Evolutionary conservation across 306 rosid genomes (phyloP).

Genomic region (Crotalaria pallida): DNA sequence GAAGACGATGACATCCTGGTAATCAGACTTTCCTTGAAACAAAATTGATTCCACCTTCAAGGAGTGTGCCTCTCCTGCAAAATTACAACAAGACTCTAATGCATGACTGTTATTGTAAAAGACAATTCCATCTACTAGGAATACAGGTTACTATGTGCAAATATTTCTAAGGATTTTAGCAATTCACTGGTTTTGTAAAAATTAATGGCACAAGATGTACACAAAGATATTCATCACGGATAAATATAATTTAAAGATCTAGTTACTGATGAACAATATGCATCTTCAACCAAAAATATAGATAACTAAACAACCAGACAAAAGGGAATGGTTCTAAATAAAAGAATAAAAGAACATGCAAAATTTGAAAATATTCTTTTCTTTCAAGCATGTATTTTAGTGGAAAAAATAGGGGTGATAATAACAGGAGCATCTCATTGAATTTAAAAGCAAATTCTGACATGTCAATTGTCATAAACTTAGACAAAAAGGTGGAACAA

Average conservation of each 20-base stretch:
- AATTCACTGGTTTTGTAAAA: not conserved
- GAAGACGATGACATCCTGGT: conserved; percentile 87
- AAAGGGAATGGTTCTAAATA: not conserved
- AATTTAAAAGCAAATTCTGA: not conserved
- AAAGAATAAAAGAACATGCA: not conserved
- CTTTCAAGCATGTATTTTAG: not conserved
- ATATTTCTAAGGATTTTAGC: not conserved
- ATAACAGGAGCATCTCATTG: not conserved
- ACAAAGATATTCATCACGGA: not conserved
- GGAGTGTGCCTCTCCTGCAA: conserved; percentile 97
- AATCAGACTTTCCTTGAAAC: conserved; percentile 83
- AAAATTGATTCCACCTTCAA: conserved; percentile 85
- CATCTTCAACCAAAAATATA: not conserved
- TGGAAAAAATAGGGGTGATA: not conserved
- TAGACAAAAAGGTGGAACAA: not conserved
- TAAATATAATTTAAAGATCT: not conserved
- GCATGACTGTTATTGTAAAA: conserved; percentile 1
- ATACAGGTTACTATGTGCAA: not conserved
- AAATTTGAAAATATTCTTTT: not conserved
- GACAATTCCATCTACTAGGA: not conserved
- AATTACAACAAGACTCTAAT: conserved; percentile 13
- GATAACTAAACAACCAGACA: not conserved
- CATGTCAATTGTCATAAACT: not conserved
- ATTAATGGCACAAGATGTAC: not conserved
- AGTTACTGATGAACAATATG: not conserved